Evolutionary conservation across 1,284 basidiomycete genomes (phyloP), one percentile per base, ranked within the genome.

Genomic region (Leccinum solheimii): DNA sequence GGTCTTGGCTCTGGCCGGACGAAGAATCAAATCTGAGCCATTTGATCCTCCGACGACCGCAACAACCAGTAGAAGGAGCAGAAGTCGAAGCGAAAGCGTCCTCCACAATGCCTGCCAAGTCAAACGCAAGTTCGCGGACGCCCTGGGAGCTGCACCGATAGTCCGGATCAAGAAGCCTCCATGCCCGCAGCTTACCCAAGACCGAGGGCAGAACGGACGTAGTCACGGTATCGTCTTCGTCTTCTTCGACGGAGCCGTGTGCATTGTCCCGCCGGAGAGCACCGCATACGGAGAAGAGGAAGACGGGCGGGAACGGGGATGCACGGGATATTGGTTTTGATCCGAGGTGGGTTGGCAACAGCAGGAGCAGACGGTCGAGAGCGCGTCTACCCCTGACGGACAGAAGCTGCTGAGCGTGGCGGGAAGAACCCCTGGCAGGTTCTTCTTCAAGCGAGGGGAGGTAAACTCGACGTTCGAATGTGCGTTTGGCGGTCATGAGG

Each of bases 201-300:
- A 72, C 72, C 50, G 14, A 61, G 32, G 70, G 70, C 11, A 71
- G 57, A n/a, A 71, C 11, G 43, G 61, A 57, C 19, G 54, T n/a
- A 2, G n/a, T 19, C n/a, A 43, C 40, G 40, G n/a, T 2, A 43
- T 19, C n/a, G 40, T 43, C n/a, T 43, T 61, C 55, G 2, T 1
- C 19, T 36, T 34, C 55, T 9, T 54, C 49, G 7, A 4, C 27
- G 13, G 58, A 32, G n/a, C 30, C 21, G 27, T 48, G 48, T 2
- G 34, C 16, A 9, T 10, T 16, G 27, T 32, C 48, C 5, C 21
- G 54, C 23, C 56, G 67, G 40, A 71, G 57, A 36, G n/a, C 32
- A 3, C 62, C 55, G 45, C 72, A 70, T 13, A 74, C 68, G n/a
- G 72, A 61, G 48, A 68, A 67, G 48, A 74, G 65, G 23, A 72